A percentile compares a stretch with the other conserved stretches of the same genome.
phyloP scores from a whole-genome alignment of 2,329 filamentous ascomycete genomes.

The Sporothrix globosa region DNA sequence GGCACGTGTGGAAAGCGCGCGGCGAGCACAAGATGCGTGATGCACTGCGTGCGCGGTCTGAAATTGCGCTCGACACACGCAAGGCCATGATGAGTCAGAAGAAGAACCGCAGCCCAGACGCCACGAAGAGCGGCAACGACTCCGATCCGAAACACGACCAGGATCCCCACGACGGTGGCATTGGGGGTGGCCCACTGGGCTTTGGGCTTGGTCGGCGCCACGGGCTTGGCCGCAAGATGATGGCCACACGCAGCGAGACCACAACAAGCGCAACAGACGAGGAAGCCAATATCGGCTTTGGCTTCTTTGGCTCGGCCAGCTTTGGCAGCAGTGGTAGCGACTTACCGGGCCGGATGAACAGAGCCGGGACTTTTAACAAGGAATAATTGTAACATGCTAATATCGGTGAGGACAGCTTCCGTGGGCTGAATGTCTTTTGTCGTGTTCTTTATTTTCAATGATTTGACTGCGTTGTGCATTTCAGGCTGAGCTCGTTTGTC shows the following conservation, averaged over 20 bases:
- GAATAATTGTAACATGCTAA: background rate
- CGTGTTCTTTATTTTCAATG: background rate
- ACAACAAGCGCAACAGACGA: conserved; percentile 11
- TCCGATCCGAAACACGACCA: background rate
- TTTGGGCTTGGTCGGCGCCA: background rate
- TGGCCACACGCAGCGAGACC: background rate
- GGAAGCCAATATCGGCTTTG: conserved; percentile 28
- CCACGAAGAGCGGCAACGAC: background rate
- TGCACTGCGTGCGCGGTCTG: conserved; percentile 47
- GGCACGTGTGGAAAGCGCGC: conserved; percentile 53
- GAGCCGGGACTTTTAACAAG: background rate
- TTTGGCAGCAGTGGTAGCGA: conserved; percentile 12
- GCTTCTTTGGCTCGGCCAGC: conserved; percentile 13
- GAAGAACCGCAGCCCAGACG: conserved; percentile 9
- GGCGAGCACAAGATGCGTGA: conserved; percentile 52
- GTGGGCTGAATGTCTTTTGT: background rate
- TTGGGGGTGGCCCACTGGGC: background rate
- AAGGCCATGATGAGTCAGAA: conserved; percentile 38
- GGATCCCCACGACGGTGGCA: background rate
- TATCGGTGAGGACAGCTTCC: background rate
- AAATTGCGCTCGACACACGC: conserved; percentile 41
- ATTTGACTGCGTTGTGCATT: background rate
- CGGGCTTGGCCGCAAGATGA: conserved; percentile 2
- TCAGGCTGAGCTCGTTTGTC: too few relatives aligned
- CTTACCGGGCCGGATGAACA: background rate